Conservation (phyloP, 768 basidiomycete genomes). For the Pholiota conissans region DNA sequence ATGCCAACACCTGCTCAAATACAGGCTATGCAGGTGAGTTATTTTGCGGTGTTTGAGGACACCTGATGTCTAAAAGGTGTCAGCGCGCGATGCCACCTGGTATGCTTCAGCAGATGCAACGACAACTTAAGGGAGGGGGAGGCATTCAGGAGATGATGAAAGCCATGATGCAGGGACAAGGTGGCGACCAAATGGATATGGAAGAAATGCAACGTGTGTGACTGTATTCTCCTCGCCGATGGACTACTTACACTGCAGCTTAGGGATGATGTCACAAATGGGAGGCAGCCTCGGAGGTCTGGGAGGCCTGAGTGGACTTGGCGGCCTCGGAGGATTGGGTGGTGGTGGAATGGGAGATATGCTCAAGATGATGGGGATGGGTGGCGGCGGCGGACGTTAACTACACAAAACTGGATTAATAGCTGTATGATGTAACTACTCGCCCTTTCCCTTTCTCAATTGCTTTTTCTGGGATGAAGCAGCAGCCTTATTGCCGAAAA, state of each 20-base stretch:
- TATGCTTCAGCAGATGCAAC: conserved; percentile 92
- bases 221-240: not conserved
- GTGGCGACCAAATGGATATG: conserved; percentile 89
- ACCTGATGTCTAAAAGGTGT: not conserved
- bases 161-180: conserved; percentile 94
- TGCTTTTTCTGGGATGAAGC: conserved; percentile 63
- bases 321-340: conserved; percentile 58
- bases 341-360: conserved; percentile 64
- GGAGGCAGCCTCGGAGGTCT: conserved; percentile 67
- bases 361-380: conserved; percentile 90
- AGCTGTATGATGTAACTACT: conserved; percentile 12
- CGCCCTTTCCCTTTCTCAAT: conserved; percentile 46
- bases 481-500: conserved; percentile 74
- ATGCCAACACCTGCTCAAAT: conserved; percentile 94
- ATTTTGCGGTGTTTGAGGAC: not conserved
- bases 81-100: conserved; percentile 94
- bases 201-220: conserved; percentile 88
- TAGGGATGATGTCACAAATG: conserved; percentile 90
- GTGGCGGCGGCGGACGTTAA: conserved; percentile 39
- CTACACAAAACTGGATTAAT: not conserved
- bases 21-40: conserved; percentile 84
- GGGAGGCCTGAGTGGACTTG: conserved; percentile 58
- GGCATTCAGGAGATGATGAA: conserved; percentile 99
- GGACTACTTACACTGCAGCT: conserved; percentile 5
- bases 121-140: conserved; percentile 75